Evolutionary conservation across 495 filamentous ascomycete genomes (phyloP).

Genomic region (Penicillium pancosmium): DNA sequence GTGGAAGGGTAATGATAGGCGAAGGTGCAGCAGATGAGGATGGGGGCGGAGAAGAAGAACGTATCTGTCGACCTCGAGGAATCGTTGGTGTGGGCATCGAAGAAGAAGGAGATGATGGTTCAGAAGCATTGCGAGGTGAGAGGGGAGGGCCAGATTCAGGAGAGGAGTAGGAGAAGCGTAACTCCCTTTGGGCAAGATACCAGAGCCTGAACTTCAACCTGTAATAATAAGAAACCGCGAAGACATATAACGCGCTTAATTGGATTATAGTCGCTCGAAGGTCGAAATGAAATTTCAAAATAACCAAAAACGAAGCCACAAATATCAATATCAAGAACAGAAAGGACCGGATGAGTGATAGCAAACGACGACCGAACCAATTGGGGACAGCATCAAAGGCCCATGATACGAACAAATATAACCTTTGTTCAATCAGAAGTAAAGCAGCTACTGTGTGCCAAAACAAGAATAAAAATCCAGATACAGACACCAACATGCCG

Average conservation of each 20-base stretch:
- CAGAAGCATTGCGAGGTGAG: background rate
- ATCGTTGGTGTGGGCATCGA: background rate
- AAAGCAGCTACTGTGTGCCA: background rate
- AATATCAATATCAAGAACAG: too few species aligned
- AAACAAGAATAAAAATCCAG: background rate
- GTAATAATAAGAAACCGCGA: too few species aligned
- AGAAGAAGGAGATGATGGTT: background rate
- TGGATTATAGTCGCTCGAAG: too few species aligned
- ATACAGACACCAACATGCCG: background rate
- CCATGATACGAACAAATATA: background rate
- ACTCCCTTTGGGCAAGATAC: background rate
- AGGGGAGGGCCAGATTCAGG: background rate
- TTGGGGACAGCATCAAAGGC: background rate
- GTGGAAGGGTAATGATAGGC: background rate
- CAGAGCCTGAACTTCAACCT: too few species aligned
- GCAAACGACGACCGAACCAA: background rate
- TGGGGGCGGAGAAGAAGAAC: background rate
- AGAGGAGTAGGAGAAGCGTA: background rate
- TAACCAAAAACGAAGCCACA: too few species aligned
- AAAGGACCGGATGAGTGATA: too few species aligned
- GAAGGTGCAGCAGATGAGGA: background rate
- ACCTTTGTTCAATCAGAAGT: background rate
- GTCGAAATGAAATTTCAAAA: too few species aligned
- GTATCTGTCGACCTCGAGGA: background rate
- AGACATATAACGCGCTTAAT: too few species aligned